Evolutionary conservation across 2,329 filamentous ascomycete genomes (phyloP), one percentile per base, ranked within the genome.

Genomic region (Hirsutella minnesotensis): DNA sequence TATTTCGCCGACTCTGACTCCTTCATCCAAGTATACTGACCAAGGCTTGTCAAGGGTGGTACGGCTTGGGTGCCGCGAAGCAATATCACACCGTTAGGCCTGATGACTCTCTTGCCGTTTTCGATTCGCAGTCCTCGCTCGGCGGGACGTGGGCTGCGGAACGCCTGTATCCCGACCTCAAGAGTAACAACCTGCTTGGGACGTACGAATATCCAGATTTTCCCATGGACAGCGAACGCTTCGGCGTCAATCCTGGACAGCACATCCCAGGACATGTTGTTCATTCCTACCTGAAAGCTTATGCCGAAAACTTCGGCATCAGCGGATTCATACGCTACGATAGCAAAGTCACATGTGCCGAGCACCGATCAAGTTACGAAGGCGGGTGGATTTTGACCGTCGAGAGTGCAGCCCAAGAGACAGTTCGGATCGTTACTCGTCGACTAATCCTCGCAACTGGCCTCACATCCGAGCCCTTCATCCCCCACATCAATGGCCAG

Each of bases 141-240:
- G 85, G 84, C 1, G 84, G 85, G 4, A 77, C 79, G 15, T 89
- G 83, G 84, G 73, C 78, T 9, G 66, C 75, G 44, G 66, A 81
- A 31, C 72, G 82, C 1, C 61, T 86, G 1, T 83, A 88, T 56
- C 74, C 78, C 0, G 78, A 76, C 1, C 68, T 90, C 39, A 83
- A 79, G 52, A 79, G 75, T 42, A 89, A 90, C 60, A 88, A 88
- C 53, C 72, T 86, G 56, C 58, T 81, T 10, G 83, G 83, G 3
- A 82, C 77, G 0, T 86, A 81, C 50, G 81, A 89, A 57, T 87
- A 75, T 52, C 76, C 77, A 0, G 84, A 86, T 51, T 86, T 84
- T 46, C 81, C 82, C 16, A 82, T 89, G 77, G 67, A 71, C 45
- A 59, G 64, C 8, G 69, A 69, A 18, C 67, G 61, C 0, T 80